Conservation (phyloP, 192 early-diverging fungal species). For the Gamsiella multidivaricata region DNA sequence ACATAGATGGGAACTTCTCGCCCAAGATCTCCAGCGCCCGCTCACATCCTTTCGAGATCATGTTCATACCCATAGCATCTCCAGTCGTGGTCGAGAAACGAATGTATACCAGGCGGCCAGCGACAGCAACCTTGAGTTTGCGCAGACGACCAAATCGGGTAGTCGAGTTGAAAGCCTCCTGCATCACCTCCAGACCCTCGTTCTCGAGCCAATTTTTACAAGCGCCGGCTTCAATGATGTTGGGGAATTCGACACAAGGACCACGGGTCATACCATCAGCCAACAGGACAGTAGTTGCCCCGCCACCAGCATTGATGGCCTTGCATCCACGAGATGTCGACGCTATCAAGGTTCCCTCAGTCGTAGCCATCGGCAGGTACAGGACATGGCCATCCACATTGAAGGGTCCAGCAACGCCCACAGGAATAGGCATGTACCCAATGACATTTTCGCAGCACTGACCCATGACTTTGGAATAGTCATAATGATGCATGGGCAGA, state of each 20-base stretch:
- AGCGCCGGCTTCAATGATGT: conserved; percentile 67
- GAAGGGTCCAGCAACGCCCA: conserved; percentile 92
- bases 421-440: conserved; percentile 91
- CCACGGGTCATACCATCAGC: conserved; percentile 94
- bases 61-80: conserved; percentile 99
- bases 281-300: conserved; percentile 81
- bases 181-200: conserved; percentile 70
- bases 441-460: conserved; percentile 97
- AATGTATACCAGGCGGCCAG: conserved; percentile 86
- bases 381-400: conserved; percentile 82
- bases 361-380: conserved; percentile 96
- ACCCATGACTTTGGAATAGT: conserved; percentile 89
- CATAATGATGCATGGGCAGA: conserved; percentile 87
- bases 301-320: conserved; percentile 89
- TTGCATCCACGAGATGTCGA: conserved; percentile 95
- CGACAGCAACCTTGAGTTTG: conserved; percentile 82
- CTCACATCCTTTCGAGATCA: conserved; percentile 97
- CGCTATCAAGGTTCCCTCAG: conserved; percentile 91
- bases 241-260: conserved; percentile 89
- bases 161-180: conserved; percentile 86
- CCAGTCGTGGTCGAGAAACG: conserved; percentile 92
- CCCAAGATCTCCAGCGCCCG: conserved; percentile 73
- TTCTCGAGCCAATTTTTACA: conserved; percentile 82
- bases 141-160: conserved; percentile 89
- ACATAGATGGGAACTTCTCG: conserved; percentile 76